A percentile compares a stretch with the other conserved stretches of the same genome.
These are phyloP conservation scores for Rhodofomes roseus DNA, from an alignment of 1,284 basidiomycete species.

Conservation along the genomic window DNA sequence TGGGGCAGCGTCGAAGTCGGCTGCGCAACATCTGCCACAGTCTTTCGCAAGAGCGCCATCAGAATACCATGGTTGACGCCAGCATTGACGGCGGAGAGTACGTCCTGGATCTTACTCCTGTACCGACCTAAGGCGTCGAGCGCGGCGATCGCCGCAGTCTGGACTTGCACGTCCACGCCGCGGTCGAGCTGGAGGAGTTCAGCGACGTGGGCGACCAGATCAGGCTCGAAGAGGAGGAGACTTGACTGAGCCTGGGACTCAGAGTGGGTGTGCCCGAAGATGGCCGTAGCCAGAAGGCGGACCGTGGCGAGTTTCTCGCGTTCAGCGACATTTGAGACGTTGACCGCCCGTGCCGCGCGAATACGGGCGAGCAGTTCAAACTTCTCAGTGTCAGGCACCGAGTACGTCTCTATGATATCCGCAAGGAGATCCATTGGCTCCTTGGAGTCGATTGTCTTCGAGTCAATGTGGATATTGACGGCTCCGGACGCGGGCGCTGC, in stretches of 20 bases:
- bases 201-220: conserved; percentile 83
- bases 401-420: conserved; percentile 68
- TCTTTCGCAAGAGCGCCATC: conserved; percentile 83
- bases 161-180: conserved; percentile 64
- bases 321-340: conserved; percentile 51
- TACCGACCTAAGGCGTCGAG: conserved; percentile 90
- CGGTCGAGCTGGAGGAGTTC: conserved; percentile 83
- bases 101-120: conserved; percentile 80
- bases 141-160: conserved; percentile 83
- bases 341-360: conserved; percentile 70
- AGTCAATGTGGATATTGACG: conserved; percentile 63
- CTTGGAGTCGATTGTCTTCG: conserved; percentile 54
- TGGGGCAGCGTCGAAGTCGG: conserved; percentile 67
- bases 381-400: conserved; percentile 80
- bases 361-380: conserved; percentile 90
- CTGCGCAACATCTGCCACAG: conserved; percentile 67
- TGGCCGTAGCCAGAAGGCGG: conserved; percentile 85
- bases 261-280: conserved; percentile 81
- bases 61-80: conserved; percentile 95
- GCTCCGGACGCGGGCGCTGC: conserved; percentile 40
- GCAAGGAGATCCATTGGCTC: conserved; percentile 72
- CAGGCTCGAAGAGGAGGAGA: conserved; percentile 93
- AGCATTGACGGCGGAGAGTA: conserved; percentile 88
- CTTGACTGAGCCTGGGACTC: conserved; percentile 79
- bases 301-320: conserved; percentile 82